Evolutionary conservation across 306 rosid species (phyloP), one percentile per base, ranked within the genome.

Genomic region (Delonix regia): DNA sequence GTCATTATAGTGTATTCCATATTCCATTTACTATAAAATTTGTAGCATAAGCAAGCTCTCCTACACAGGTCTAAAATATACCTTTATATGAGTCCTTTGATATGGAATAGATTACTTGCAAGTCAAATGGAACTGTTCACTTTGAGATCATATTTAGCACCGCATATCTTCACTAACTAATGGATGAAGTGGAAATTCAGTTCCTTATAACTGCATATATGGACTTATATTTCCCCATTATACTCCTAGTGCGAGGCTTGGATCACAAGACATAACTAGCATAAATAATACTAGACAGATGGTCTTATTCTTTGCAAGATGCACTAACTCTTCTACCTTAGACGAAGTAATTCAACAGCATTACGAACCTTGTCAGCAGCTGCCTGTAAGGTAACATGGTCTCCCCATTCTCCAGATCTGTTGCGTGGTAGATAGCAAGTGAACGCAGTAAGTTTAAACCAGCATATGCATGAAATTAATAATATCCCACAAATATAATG

Each of bases 381-480:
- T 72, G 99, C 99, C 85, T 94, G 99, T 76, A 94, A 87, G 53
- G 97, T 92, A 87, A 94, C 81, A 78, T 94, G 99, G 86, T 94
- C 97, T n/a, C 99, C 99, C 97, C 97, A 94, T 84, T 94, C 99
- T 82, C 97, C 95, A 55, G 86, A 85, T 83, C 99, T 94, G 91
- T 73, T 51, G 78, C 24, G 24, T 24, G 76, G 62, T 53, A 71
- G 25, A 84, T 60, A 83, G 73, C 78, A 48, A 42, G 79, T 64
- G 77, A 84, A 57, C 52, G 74, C 53, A 61, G 28, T 48, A 24
- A 79, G 74, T 21, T 59, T 64, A 38, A 33, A 73, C 71, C 47
- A 9, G 36, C 73, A 74, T 5, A 28, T 38, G 47, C 45, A 71
- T 19, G 57, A 65, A 78, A 80, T 72, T 62, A 69, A 33, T 42